These are phyloP conservation scores for Mycena galericulata DNA, from an alignment of 768 basidiomycete genomes.

Conservation along the genomic window DNA sequence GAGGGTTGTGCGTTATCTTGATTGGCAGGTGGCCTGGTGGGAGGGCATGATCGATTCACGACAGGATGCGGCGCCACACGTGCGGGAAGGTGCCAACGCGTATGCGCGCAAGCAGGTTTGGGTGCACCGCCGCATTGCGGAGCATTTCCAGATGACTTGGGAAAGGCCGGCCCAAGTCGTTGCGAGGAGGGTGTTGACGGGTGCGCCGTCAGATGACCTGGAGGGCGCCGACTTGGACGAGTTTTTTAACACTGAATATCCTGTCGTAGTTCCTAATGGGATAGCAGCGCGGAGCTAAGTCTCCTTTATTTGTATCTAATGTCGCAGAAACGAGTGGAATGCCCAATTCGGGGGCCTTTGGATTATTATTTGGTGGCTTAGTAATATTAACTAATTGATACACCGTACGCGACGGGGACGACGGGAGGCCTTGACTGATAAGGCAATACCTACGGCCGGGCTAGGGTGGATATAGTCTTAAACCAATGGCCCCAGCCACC, in stretches of 20 bases:
- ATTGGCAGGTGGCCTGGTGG: slow-evolving; percentile 40
- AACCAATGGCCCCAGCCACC: not conserved
- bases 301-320: too few species aligned
- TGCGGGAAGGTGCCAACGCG: not conserved
- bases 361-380: too few species aligned
- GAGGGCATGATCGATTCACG: not conserved
- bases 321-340: too few species aligned
- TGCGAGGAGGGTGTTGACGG: not conserved
- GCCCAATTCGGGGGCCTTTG: too few species aligned
- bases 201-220: not conserved
- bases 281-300: too few species aligned
- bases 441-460: too few species aligned
- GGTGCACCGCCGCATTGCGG: not conserved
- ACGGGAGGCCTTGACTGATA: too few species aligned
- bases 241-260: not conserved
- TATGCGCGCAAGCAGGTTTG: slow-evolving; percentile 14
- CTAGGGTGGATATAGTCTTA: not conserved
- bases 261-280: too few species aligned
- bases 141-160: not conserved
- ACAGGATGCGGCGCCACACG: not conserved
- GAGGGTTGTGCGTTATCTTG: slow-evolving; percentile 36
- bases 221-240: not conserved
- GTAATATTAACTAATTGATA: too few species aligned
- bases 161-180: not conserved
- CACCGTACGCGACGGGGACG: too few species aligned